A percentile compares a stretch with the other conserved stretches of the same genome.
phyloP scores from a whole-genome alignment of 305 asterid species.

The Fraxinus greggii region DNA sequence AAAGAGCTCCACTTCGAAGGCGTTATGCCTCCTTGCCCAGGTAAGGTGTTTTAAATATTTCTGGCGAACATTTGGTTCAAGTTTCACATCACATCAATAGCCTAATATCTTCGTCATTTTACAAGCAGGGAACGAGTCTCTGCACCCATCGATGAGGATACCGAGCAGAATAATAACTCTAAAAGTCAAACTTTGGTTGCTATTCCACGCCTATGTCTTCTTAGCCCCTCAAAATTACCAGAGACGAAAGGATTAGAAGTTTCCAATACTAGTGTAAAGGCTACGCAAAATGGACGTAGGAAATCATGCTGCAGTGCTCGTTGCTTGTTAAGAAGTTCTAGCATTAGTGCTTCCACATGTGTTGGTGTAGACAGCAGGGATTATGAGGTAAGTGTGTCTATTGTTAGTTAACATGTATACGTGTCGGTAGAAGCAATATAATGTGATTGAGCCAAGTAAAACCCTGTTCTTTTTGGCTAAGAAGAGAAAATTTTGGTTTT shows the following conservation, averaged over 20 bases:
- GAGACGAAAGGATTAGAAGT: slow-evolving; percentile 38
- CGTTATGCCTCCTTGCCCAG: slow-evolving; percentile 93
- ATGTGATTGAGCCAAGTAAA: not conserved
- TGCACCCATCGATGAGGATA: slow-evolving; percentile 60
- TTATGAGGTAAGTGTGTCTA: slow-evolving; percentile 51
- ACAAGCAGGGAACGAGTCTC: slow-evolving; percentile 61
- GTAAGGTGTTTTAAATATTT: slow-evolving; percentile 32
- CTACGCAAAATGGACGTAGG: slow-evolving; percentile 39
- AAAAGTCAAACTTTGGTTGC: slow-evolving; percentile 37
- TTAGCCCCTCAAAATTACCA: slow-evolving; percentile 49
- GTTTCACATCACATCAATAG: not conserved
- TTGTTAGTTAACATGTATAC: not conserved
- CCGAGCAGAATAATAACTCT: slow-evolving; percentile 39
- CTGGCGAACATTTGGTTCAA: not conserved
- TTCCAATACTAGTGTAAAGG: slow-evolving; percentile 27
- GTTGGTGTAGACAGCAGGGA: slow-evolving; percentile 58
- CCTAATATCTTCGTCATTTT: slow-evolving; percentile 9
- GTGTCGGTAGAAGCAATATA: slow-evolving; percentile 12
- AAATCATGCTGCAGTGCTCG: slow-evolving; percentile 72
- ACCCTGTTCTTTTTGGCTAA: not conserved
- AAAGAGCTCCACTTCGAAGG: slow-evolving; percentile 57
- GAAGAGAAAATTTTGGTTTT: not conserved
- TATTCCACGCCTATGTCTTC: slow-evolving; percentile 45
- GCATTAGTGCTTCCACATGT: slow-evolving; percentile 81
- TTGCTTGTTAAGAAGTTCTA: slow-evolving; percentile 71